Percentiles rank a stretch among this genome's conserved stretches.
These are phyloP conservation scores for Euptelea pleiosperma DNA, from an alignment of 164 flowering plant genomes.

Conservation along the genomic window DNA sequence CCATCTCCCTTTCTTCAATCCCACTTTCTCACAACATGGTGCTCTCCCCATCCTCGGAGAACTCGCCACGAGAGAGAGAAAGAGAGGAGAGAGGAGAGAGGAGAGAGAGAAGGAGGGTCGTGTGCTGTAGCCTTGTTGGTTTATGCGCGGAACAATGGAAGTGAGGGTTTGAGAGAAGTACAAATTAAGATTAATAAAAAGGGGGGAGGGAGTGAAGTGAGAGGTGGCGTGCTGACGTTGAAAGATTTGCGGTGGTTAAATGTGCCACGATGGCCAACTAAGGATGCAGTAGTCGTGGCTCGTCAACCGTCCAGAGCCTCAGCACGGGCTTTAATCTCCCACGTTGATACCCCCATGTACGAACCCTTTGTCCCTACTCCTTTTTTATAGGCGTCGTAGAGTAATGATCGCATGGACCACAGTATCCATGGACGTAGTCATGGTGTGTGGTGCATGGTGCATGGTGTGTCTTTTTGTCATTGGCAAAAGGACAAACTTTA, in stretches of 20 bases:
- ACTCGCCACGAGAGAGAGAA: too few relatives aligned
- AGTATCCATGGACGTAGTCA: too few relatives aligned
- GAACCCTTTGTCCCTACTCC: not conserved
- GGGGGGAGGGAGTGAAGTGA: not conserved
- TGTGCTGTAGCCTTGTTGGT: too few relatives aligned
- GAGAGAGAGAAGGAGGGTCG: too few relatives aligned
- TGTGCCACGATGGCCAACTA: slow-evolving; percentile 27
- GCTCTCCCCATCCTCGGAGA: slow-evolving; percentile 69
- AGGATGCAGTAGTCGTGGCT: slow-evolving; percentile 29
- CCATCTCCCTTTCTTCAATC: slow-evolving; percentile 70
- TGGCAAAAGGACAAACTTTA: too few relatives aligned
- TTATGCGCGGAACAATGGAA: not conserved
- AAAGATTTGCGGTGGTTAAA: slow-evolving; percentile 20
- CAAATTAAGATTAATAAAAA: not conserved
- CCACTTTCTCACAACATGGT: slow-evolving; percentile 75
- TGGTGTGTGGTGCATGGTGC: too few relatives aligned
- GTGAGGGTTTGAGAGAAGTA: not conserved
- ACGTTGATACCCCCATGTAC: slow-evolving; percentile 33
- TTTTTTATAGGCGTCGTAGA: too few relatives aligned
- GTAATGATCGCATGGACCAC: too few relatives aligned
- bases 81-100: too few relatives aligned
- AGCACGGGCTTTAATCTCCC: slow-evolving; percentile 34
- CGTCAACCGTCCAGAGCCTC: slow-evolving; percentile 29
- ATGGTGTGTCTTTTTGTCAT: too few relatives aligned
- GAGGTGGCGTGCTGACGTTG: not conserved